Base-by-base conservation (phyloP, 1,284 basidiomycete genomes). In the Sanghuangporus sanghuang region DNA sequence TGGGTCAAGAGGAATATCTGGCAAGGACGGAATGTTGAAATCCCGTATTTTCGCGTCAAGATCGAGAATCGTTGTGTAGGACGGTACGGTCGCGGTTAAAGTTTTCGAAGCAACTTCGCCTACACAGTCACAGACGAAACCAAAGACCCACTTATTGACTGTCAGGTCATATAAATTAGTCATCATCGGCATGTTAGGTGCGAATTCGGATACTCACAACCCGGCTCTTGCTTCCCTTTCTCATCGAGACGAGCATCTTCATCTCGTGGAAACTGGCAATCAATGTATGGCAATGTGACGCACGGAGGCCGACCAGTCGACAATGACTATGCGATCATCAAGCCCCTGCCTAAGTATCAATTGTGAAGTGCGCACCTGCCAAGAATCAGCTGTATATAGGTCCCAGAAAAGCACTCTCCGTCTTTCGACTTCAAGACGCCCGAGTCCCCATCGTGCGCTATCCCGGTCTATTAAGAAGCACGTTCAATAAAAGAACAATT, bases 391-490 rank as follows among this genome's bases (percentile, higher is more conserved):
- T 66, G 86, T 83, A 68, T 85, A 87, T 38, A 89, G 67, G 68
- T 89, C 87, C 87, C 87, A 89, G 68, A 89, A 89, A 23, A 89
- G 71, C 1, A 82, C 82, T n/a, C 87, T 78, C 5, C 87, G 80
- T 70, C 87, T 85, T 73, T 89, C 85, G 2, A 86, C 84, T 70
- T 89, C 86, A 6, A 77, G 74, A 6, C 79, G 78, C 3, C 79
- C 68, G 40, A 86, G 72, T 46, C 84, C 81, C 86, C 87, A 89
- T 48, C 86, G 77, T 6, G 85, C 85, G 69, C 84, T 85, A 71
- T 89, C 87, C 3, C 86, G 85, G 70, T 89, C 86, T 89, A 64
- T 44, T 21, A 14, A 46, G 42, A 27, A 36, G 27, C 27, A 54
- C 14, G 21, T 35, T 38, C 1, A 58, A 14, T 42, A 36, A 23